These are phyloP conservation scores for Oldenlandia corymbosa DNA, from an alignment of 257 asterid genomes.

Conservation along the genomic window DNA sequence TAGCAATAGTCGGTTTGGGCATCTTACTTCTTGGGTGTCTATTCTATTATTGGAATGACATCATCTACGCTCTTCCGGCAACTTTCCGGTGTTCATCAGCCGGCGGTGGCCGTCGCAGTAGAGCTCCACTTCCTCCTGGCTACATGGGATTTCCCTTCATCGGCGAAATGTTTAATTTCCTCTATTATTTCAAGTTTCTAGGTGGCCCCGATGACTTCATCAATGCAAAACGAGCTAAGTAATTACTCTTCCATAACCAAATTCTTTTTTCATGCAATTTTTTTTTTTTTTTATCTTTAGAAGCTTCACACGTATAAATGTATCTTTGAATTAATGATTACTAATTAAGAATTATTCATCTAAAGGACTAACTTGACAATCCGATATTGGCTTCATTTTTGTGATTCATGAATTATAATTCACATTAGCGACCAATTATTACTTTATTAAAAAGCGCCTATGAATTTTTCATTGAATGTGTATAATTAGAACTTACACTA, in stretches of 20 bases:
- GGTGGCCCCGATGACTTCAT: conserved; percentile 50
- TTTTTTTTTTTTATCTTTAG: background rate
- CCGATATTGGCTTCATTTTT: no score
- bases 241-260: background rate
- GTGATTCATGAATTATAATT: no score
- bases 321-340: no score
- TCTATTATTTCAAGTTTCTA: conserved; percentile 47
- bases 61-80: conserved; percentile 30
- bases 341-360: no score
- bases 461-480: no score
- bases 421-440: no score
- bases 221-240: conserved; percentile 40
- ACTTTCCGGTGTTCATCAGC: conserved; percentile 17
- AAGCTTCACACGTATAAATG: no score
- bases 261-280: background rate
- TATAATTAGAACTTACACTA: no score
- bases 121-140: conserved; percentile 50
- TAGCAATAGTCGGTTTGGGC: conserved; percentile 19
- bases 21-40: conserved; percentile 21
- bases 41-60: conserved; percentile 51
- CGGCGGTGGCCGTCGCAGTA: conserved; percentile 11
- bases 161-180: conserved; percentile 45
- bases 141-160: conserved; percentile 52
- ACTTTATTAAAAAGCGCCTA: no score
- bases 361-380: no score